phyloP scores from a whole-genome alignment of 2,329 filamentous ascomycete species.

The Penicillium sp. region DNA sequence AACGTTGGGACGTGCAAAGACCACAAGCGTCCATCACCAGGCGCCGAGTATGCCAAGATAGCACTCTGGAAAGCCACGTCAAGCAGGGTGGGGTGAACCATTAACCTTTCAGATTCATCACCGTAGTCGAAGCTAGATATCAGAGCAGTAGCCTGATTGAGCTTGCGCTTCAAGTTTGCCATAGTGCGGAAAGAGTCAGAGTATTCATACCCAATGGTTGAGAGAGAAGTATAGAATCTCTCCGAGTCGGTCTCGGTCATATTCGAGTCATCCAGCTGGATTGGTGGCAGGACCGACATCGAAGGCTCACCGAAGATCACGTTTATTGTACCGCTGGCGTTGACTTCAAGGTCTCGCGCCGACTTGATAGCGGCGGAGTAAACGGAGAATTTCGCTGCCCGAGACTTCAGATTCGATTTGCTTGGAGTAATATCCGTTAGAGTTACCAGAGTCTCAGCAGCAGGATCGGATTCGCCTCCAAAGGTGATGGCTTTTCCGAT shows the following conservation, averaged over 20 bases:
- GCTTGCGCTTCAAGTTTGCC: not conserved
- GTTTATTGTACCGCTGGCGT: not conserved
- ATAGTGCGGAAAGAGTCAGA: not conserved
- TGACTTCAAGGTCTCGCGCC: not conserved
- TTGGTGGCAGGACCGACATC: not conserved
- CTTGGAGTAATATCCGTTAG: not conserved
- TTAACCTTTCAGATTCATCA: not conserved
- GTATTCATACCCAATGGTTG: constrained; percentile 1
- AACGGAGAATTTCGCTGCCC: not conserved
- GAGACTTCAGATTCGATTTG: not conserved
- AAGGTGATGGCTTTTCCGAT: constrained; percentile 21
- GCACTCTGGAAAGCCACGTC: constrained; percentile 21
- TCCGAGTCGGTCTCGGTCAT: not conserved
- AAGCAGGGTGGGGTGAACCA: constrained; percentile 21
- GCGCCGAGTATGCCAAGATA: constrained; percentile 14
- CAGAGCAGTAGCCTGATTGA: not conserved
- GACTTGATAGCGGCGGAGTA: not conserved
- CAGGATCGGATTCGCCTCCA: not conserved
- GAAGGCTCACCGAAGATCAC: not conserved
- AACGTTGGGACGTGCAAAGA: constrained; percentile 16
- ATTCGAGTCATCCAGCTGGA: not conserved
- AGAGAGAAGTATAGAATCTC: not conserved
- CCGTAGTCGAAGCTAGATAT: not conserved
- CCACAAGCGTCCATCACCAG: constrained; percentile 19
- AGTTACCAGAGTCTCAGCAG: constrained; percentile 12